Base-by-base conservation (phyloP, 2,329 filamentous ascomycete genomes). In the Ustulina deusta region DNA sequence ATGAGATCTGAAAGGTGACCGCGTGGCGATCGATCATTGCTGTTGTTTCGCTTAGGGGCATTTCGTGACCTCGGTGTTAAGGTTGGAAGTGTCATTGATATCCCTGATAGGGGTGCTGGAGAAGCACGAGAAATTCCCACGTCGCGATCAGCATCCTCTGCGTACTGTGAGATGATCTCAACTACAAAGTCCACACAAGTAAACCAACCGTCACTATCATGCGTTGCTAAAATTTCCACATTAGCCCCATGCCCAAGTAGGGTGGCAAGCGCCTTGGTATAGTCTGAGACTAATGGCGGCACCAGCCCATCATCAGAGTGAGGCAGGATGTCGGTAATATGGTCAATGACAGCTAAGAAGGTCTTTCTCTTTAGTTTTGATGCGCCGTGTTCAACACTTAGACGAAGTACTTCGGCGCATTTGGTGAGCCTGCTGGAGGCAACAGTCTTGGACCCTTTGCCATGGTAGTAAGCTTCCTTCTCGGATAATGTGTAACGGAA, bases 261-360 rank as follows among this genome's bases (percentile, higher is more conserved):
- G 32, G 87, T 84, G 4, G 87, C 83, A 71, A 99, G 81, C 22
- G 90, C 87, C 81, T 93, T 97, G 72, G 93, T 85, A 77, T 97
- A 97, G 75, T 96, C 89, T 56, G 89, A 85, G 27, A 90, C 81
- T 5, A 99, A 83, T 13, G 91, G 90, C 65, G 89, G 85, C 70
- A 93, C 89, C 61, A 91, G 87, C 1, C 83, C 85, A 15, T 89
- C 89, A 61, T 89, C 86, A 0, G 85, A 79, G 17, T 83, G 86
- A 1, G 89, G 87, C 3, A 97, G 83, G 20, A 89, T 89, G 71
- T 97, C 90, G 2, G 89, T 90, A 68, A 98, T 91, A 79, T 97
- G 94, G 71, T 93, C 90, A 71, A 97, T 84, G 17, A 97, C 82
- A 6, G 91, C 88, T 73, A 90, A 87, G n/a, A 95, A 84, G 0